A percentile compares a stretch with the other conserved stretches of the same genome.
phyloP scores from a whole-genome alignment of 2,329 filamentous ascomycete genomes.

The Fusarium poae region DNA sequence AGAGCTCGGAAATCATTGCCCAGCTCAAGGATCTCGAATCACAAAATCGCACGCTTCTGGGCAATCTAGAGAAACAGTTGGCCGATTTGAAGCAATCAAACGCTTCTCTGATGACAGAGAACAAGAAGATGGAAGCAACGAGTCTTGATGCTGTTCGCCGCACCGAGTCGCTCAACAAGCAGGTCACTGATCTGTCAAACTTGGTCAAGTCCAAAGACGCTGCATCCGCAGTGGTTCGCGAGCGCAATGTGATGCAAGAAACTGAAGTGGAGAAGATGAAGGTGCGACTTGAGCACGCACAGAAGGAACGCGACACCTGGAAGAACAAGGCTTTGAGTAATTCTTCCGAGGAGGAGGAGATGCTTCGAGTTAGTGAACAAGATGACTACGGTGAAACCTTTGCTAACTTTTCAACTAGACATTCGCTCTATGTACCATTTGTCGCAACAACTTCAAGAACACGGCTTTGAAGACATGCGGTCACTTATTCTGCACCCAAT shows the following conservation, averaged over 20 bases:
- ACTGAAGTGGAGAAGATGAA: conserved; percentile 85
- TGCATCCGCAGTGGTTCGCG: conserved; percentile 62
- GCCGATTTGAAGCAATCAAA: conserved; percentile 85
- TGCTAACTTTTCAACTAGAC: conserved; percentile 51
- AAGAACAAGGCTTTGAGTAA: conserved; percentile 86
- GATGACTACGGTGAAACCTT: neutral
- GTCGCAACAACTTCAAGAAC: conserved; percentile 93
- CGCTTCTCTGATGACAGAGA: conserved; percentile 75
- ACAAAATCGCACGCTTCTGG: conserved; percentile 78
- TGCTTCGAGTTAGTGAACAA: conserved; percentile 78
- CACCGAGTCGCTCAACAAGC: conserved; percentile 78
- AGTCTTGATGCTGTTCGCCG: conserved; percentile 77
- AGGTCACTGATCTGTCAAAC: conserved; percentile 81
- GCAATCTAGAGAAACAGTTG: conserved; percentile 91
- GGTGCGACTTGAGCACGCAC: conserved; percentile 79
- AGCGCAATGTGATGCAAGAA: conserved; percentile 73
- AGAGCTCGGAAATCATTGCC: conserved; percentile 92
- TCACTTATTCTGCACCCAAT: conserved; percentile 92
- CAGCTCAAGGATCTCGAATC: conserved; percentile 92
- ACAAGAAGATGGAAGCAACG: conserved; percentile 80
- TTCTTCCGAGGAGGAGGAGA: conserved; percentile 84
- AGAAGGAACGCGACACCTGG: conserved; percentile 88
- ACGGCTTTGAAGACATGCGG: conserved; percentile 94
- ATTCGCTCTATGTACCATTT: conserved; percentile 83
- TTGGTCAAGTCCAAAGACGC: conserved; percentile 82